Conservation (phyloP, 2,329 filamentous ascomycete species). For the Trichoderma sp. region DNA sequence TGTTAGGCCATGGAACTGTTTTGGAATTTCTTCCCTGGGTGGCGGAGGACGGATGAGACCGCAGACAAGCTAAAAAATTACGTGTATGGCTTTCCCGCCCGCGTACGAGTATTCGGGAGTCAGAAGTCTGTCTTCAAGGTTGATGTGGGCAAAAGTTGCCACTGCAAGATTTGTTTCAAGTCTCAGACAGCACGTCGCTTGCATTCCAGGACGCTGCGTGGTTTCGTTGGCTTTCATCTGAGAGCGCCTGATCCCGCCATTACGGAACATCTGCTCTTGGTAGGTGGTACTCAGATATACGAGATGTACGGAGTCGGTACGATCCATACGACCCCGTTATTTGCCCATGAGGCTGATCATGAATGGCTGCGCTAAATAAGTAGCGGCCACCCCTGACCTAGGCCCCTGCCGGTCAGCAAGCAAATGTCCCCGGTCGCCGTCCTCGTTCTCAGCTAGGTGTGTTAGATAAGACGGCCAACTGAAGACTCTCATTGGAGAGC, state of each 20-base stretch:
- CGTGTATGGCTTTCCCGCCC: neutral
- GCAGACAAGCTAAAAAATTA: neutral
- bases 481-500: neutral
- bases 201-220: neutral
- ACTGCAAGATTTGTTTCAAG: neutral
- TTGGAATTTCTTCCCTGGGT: neutral
- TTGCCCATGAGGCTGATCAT: neutral
- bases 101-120: neutral
- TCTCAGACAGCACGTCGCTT: neutral
- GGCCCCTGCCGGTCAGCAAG: neutral
- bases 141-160: neutral
- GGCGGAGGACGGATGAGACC: neutral
- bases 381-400: constrained; percentile 2
- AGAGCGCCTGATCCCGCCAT: neutral
- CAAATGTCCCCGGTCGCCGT: neutral
- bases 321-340: constrained; percentile 9
- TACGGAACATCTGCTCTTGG: neutral
- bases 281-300: constrained; percentile 17
- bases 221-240: neutral
- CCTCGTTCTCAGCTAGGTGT: neutral
- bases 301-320: constrained; percentile 17
- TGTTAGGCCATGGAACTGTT: neutral
- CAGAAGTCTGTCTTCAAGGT: constrained; percentile 12
- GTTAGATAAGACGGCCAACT: neutral
- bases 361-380: neutral